Conservation (phyloP, 139 green algal species). For the Micractinium conductrix region DNA sequence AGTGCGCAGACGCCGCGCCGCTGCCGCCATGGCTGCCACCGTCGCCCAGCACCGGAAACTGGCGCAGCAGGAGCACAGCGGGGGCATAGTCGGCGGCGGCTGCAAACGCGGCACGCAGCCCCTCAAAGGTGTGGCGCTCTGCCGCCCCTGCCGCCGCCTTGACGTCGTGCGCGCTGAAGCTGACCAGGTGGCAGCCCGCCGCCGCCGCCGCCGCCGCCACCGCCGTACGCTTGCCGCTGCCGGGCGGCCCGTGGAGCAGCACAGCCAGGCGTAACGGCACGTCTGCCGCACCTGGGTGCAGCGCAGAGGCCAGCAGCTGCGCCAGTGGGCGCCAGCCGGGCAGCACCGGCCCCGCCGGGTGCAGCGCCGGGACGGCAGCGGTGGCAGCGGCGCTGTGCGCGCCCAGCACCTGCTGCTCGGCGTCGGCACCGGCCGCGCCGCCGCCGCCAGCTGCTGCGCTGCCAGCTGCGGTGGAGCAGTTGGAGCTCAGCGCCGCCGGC, state of each 20-base stretch:
- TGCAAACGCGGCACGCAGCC: conserved; percentile 55
- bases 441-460: neutral
- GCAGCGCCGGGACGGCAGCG: neutral
- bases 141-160: conserved; percentile 19
- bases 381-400: neutral
- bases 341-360: conserved; percentile 9
- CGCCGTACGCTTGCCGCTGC: conserved; percentile 65
- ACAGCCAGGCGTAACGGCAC: conserved; percentile 57
- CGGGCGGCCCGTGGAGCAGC: conserved; percentile 71
- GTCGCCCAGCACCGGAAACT: conserved; percentile 53
- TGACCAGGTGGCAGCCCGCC: conserved; percentile 73
- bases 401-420: neutral
- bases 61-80: conserved; percentile 60
- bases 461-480: neutral
- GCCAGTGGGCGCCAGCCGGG: conserved; percentile 40
- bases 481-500: neutral
- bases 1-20: conserved; percentile 5
- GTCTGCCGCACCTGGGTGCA: conserved; percentile 51
- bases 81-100: conserved; percentile 65
- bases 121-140: conserved; percentile 60
- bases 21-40: conserved; percentile 32
- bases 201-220: conserved; percentile 70
- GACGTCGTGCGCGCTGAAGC: conserved; percentile 70
- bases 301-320: conserved; percentile 27
- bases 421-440: neutral